Conservation (phyloP, 768 basidiomycete species). For the Kwoniella sp. region DNA sequence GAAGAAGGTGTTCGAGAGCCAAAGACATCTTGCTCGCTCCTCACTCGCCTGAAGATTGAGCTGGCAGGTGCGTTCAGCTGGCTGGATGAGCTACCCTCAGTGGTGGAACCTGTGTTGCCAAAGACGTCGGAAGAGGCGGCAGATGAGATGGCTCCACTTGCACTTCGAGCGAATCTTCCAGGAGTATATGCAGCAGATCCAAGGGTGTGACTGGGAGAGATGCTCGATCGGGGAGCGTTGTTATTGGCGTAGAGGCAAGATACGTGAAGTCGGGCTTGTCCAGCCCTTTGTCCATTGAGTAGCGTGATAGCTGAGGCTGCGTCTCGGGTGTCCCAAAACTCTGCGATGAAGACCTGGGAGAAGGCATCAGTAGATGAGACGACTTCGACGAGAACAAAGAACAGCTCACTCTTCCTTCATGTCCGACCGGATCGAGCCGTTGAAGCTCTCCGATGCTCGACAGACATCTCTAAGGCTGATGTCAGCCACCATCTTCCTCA, state of each 20-base stretch:
- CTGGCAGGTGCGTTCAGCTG: constrained; percentile 15
- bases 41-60: constrained; percentile 9
- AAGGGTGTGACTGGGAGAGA: constrained; percentile 17
- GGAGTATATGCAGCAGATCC: constrained; percentile 21
- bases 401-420: constrained; percentile 29
- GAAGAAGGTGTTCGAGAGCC: constrained; percentile 12
- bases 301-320: constrained; percentile 28
- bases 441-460: constrained; percentile 29
- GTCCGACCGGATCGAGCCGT: constrained; percentile 25
- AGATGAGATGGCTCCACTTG: background rate
- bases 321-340: constrained; percentile 42
- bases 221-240: background rate
- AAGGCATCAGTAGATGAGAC: background rate
- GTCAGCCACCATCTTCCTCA: constrained; percentile 1
- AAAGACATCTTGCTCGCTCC: constrained; percentile 16
- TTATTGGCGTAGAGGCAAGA: constrained; percentile 7
- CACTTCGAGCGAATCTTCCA: background rate
- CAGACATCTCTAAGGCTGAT: background rate
- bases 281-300: constrained; percentile 24
- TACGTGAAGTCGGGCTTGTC: constrained; percentile 14
- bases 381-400: background rate
- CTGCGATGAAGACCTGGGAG: constrained; percentile 35
- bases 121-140: constrained; percentile 18
- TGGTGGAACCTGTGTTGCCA: constrained; percentile 4
- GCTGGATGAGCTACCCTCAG: constrained; percentile 1